Evolutionary conservation across 371 early-diverging fungal species (phyloP), one percentile per base, ranked within the genome.

Genomic region (Mucor plumbeus): DNA sequence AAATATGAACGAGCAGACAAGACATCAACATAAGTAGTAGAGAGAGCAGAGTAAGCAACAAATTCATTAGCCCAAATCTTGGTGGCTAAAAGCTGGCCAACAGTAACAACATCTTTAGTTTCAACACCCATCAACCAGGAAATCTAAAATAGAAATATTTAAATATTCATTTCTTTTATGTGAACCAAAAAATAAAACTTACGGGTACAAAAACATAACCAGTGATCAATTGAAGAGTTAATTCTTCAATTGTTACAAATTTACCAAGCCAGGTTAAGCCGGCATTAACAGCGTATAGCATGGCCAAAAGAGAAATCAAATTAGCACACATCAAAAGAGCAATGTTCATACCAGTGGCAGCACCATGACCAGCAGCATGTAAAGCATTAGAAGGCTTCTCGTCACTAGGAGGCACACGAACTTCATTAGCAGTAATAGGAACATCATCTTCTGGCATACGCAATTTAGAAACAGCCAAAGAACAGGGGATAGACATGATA

Each of bases 21-120:
- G 0, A 63, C 40, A 34, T 61, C 73, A 17, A 36, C 61, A 40
- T 65, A 78, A 1, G 47, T 67, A 26, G 73, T 69, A 0, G 82
- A 71, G 69, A 91, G 78, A 47, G 70, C 63, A 10, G 72, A 53
- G 75, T 92, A 97, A 15, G 97, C 97, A 17, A 91, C 92, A 74
- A 97, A 95, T 84, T 97, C 97, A 82, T 95, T 97, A 61, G 91
- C 85, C 77, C 95, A 86, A 65, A 94, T 86, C 82, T 97, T 97
- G 68, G 88, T 90, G 17, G 93, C 95, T 80, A 97, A 81, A 34
- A 95, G 78, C 63, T 88, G 86, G 39, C 92, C 94, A 9, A 92
- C 87, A 14, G 66, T 58, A 21, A 87, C 84, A 50, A 90, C 69
- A 54, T 95, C 88, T 5, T 66, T 40, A 44, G 57, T 72, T 8